Base-by-base conservation (phyloP, 108 stramenopile species). In the Stephanodiscus triporus region DNA sequence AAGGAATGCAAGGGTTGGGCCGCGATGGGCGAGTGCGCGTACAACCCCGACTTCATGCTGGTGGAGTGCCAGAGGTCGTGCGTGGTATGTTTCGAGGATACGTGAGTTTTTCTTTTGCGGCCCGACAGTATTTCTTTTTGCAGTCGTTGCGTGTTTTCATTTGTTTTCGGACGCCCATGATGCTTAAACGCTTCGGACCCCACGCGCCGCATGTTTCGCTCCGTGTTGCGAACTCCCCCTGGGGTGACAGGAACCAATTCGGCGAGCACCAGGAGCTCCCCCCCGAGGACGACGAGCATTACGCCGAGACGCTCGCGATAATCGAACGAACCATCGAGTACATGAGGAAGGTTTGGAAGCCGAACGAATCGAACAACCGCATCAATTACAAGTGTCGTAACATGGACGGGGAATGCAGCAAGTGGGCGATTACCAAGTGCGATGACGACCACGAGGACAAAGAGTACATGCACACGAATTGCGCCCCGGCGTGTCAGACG, bases 401-500 rank as follows among this genome's bases (percentile, higher is more conserved):
- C 72, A 62, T 76, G 62, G 67, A 89, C 45, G 54, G 68, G 6
- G 40, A 70, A n/a, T 89, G 89, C 53, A 66, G 84, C 47, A 56
- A 63, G 43, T 89, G 89, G 89, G 86, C 89, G 9, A 59, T 85
- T 11, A 34, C 56, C 17, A 85, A 22, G 23, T 20, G 23, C 20
- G 51, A 16, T 1, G 27, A 57, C 56, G 56, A 57, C 53, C 72
- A 86, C 30, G 65, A 59, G 16, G 84, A 87, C 75, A 60, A 57
- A 37, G 64, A 70, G 40, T 87, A 70, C 47, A 88, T 86, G 73
- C 63, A 38, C 2, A 30, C 26, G 20, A 64, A 86, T 36, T 96
- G 95, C 70, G 90, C 86, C 54, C 92, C 92, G 4, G 89, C 86
- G 4, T 96, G 95, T 70, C 72, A 82, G 67, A 72, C 86, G 9